These are phyloP conservation scores for Hemisphaericaspora xylanilytica DNA, from an alignment of 1,139 yeast species.

Conservation along the genomic window DNA sequence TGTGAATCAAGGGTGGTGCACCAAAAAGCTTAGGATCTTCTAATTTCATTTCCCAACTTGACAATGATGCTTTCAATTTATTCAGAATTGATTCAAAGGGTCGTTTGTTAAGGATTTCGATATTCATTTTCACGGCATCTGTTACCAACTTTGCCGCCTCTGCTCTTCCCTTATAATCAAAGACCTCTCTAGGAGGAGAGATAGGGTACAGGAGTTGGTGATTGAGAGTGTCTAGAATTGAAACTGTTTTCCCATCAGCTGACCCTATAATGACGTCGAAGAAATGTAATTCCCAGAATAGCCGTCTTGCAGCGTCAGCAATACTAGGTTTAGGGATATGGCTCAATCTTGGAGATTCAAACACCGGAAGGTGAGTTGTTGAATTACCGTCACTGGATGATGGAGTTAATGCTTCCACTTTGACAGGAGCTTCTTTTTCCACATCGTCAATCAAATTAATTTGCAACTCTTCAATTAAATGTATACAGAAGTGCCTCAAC, in stretches of 20 bases:
- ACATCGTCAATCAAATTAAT: conserved; percentile 32
- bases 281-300: conserved; percentile 49
- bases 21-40: conserved; percentile 42
- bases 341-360: conserved; percentile 16
- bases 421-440: conserved; percentile 6
- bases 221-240: conserved; percentile 32
- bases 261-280: conserved; percentile 51
- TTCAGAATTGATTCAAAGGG: conserved; percentile 33
- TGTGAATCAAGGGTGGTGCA: conserved; percentile 39
- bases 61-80: conserved; percentile 40
- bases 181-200: conserved; percentile 27
- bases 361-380: conserved; percentile 5
- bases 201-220: conserved; percentile 36
- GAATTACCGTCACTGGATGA: conserved; percentile 8
- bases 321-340: conserved; percentile 17
- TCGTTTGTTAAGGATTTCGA: conserved; percentile 36
- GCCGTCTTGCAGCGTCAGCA: conserved; percentile 38
- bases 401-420: conserved; percentile 6
- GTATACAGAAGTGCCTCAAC: conserved; percentile 38
- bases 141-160: conserved; percentile 47
- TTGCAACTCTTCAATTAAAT: conserved; percentile 31
- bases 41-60: conserved; percentile 48
- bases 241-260: conserved; percentile 48
- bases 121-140: conserved; percentile 45
- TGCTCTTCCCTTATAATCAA: conserved; percentile 49